phyloP scores from a whole-genome alignment of 2,329 filamentous ascomycete species.

The Chaetomium strumarium region DNA sequence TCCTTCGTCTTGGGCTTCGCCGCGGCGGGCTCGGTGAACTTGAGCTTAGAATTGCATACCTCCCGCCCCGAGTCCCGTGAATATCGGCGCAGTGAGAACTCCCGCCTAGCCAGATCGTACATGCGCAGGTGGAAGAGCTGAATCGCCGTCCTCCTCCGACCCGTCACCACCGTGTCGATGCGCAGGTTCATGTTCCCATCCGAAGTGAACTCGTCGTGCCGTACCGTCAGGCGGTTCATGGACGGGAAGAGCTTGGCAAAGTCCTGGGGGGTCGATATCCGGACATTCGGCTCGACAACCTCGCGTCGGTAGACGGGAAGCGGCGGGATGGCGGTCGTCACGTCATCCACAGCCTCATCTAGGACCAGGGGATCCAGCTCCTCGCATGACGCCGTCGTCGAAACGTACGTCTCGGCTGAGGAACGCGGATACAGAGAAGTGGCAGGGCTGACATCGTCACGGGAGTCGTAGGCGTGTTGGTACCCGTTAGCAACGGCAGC shows the following conservation, averaged over 20 bases:
- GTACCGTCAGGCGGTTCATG: constrained; percentile 69
- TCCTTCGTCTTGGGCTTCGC: constrained; percentile 42
- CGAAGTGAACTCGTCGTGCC: constrained; percentile 81
- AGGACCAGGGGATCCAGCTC: constrained; percentile 41
- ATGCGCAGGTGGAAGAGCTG: constrained; percentile 91
- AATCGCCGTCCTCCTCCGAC: constrained; percentile 60
- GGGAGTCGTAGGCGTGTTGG: constrained; percentile 19
- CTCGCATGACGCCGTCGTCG: constrained; percentile 58
- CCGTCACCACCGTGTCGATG: constrained; percentile 69
- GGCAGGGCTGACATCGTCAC: constrained; percentile 24
- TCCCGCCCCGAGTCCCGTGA: constrained; percentile 89
- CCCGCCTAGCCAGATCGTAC: constrained; percentile 79
- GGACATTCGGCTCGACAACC: constrained; percentile 57
- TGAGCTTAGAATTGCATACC: constrained; percentile 77
- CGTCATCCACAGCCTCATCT: constrained; percentile 28
- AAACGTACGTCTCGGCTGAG: constrained; percentile 76
- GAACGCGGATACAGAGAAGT: constrained; percentile 41
- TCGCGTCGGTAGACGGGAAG: constrained; percentile 57
- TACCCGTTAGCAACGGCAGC: constrained; percentile 2
- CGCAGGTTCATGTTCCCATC: constrained; percentile 97
- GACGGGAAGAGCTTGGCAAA: constrained; percentile 87
- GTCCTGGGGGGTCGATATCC: constrained; percentile 72
- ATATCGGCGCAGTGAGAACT: constrained; percentile 88
- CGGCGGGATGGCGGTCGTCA: constrained; percentile 40
- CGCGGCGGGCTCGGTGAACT: constrained; percentile 54